Conservation (phyloP, 441 rosid species). For the Hura crepitans region DNA sequence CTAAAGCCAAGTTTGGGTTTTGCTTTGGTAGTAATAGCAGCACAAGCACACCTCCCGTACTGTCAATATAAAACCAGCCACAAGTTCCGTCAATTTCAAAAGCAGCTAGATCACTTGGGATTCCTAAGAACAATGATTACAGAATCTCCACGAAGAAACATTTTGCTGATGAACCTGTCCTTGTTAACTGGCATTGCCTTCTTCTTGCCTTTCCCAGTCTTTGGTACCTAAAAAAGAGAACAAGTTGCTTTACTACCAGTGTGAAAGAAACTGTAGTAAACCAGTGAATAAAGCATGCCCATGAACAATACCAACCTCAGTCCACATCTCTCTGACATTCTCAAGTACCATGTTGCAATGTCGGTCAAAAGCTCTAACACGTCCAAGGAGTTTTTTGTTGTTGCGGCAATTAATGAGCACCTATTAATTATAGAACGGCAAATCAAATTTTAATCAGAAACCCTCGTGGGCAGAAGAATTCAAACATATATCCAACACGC, state of each 20-base stretch:
- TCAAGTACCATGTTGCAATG: conserved; percentile 98
- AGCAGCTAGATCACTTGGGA: conserved; percentile 49
- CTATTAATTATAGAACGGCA: conserved; percentile 23
- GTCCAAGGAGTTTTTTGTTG: conserved; percentile 88
- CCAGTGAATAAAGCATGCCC: background rate
- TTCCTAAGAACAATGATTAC: conserved; percentile 92
- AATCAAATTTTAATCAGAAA: background rate
- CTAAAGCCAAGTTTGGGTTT: background rate
- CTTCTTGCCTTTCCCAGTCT: conserved; percentile 95
- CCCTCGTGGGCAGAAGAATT: no score
- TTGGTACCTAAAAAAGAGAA: conserved; percentile 54
- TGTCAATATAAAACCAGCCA: background rate
- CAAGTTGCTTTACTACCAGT: background rate
- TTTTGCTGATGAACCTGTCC: conserved; percentile 88
- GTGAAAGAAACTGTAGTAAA: background rate
- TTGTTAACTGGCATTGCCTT: conserved; percentile 88
- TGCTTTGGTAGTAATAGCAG: background rate
- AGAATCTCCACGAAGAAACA: conserved; percentile 96
- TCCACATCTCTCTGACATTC: conserved; percentile 97
- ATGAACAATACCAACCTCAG: conserved; percentile 51
- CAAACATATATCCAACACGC: background rate
- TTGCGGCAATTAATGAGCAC: conserved; percentile 93
- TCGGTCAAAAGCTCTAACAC: conserved; percentile 94
- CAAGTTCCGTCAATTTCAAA: background rate
- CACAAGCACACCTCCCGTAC: background rate